These are phyloP conservation scores for Talaromyces rugulosus DNA, from an alignment of 2,329 filamentous ascomycete genomes.

Conservation along the genomic window DNA sequence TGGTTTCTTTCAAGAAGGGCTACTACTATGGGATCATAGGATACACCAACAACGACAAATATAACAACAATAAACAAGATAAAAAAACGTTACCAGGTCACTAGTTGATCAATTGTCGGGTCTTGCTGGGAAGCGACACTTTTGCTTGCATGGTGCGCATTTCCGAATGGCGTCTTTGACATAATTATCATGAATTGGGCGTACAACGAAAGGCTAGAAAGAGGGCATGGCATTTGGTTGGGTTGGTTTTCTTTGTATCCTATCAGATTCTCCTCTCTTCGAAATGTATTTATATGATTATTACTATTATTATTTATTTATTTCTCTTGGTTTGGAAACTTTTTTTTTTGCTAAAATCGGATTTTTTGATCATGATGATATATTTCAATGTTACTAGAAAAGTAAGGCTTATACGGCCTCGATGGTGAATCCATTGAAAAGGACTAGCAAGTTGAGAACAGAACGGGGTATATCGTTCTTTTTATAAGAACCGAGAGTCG, in stretches of 20 bases:
- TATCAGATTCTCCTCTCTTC: slow-evolving; percentile 4
- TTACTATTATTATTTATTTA: slow-evolving; percentile 1
- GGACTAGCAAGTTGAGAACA: neutral
- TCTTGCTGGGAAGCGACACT: neutral
- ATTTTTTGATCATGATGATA: neutral
- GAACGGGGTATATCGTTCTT: neutral
- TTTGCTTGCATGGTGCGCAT: neutral
- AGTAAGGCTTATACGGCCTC: neutral
- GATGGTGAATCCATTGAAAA: neutral
- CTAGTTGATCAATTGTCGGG: neutral
- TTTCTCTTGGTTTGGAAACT: neutral
- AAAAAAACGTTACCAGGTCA: neutral
- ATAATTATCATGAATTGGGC: slow-evolving; percentile 1
- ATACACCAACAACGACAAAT: neutral
- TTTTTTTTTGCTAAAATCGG: neutral
- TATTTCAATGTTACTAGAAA: neutral
- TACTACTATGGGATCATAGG: neutral
- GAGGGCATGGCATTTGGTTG: neutral
- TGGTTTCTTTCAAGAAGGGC: neutral
- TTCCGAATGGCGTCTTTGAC: neutral
- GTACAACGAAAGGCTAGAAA: neutral
- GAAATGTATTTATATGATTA: slow-evolving; percentile 4
- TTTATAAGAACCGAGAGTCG: neutral
- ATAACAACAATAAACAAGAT: neutral
- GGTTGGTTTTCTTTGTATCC: slow-evolving; percentile 4